Base-by-base conservation (phyloP, 1,284 basidiomycete species). In the Melampsora americana region DNA sequence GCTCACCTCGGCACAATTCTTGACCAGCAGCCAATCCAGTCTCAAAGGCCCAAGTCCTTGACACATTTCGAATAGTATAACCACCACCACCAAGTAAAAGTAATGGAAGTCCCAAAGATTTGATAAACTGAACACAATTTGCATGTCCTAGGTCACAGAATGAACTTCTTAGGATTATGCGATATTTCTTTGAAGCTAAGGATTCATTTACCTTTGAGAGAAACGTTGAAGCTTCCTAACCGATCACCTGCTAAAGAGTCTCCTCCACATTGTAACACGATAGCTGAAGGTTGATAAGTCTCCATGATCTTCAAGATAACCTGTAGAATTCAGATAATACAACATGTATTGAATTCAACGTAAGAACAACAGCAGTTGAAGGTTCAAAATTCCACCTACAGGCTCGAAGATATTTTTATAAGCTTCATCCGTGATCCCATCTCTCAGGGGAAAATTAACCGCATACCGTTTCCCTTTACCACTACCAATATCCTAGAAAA, bases 31-130 rank as follows among this genome's bases (percentile, higher is more conserved):
- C 96, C 46, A 99, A 84, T 20, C 96, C 96, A 0, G 96, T 99
- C 84, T 99, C 96, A 82, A 90, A 99, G 20, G 96, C 95, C 96
- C 96, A 99, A 11, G 92, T 92, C 66, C 96, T 88, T 79, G 92
- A 93, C 78, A 98, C 96, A 78, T 97, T 97, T 66, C 95, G 90
- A 88, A 99, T 97, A 0, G 96, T 99, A 84, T 99, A 99, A 0
- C 96, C 96, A 9, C 96, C 96, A 23, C 96, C 96, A 26, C 96
- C 96, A 11, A 99, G 88, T 61, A 99, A 86, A 18, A 99, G 85
- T 30, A 99, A 83, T 0, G 96, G 96, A 71, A 93, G 90, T 80
- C 93, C 91, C 85, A 99, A 98, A 0, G 91, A 92, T 83, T 99
- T 98, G 78, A 99, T 93, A 82, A 94, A 99, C 80, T 90, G 91